These are phyloP conservation scores for Trichomonas vaginalis DNA, from an alignment of 208 protist genomes.

Conservation along the genomic window DNA sequence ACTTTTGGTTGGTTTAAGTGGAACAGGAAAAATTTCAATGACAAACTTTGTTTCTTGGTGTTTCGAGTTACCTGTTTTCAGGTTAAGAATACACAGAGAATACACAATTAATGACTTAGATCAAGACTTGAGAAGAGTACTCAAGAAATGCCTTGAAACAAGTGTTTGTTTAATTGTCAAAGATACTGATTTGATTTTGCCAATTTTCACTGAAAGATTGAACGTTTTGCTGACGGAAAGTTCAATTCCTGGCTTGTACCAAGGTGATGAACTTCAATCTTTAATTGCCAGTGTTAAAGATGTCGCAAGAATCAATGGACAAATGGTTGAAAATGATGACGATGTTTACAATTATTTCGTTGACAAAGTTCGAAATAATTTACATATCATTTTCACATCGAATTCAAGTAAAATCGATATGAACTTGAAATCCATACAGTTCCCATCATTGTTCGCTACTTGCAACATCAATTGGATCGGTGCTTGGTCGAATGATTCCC, in stretches of 20 bases:
- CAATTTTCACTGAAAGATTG: conserved; percentile 96
- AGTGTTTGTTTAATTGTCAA: conserved; percentile 98
- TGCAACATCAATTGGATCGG: conserved; percentile 98
- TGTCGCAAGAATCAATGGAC: not conserved
- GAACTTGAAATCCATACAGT: conserved; percentile 69
- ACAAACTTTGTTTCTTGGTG: conserved; percentile 92
- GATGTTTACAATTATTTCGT: conserved; percentile 62
- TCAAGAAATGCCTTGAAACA: conserved; percentile 65
- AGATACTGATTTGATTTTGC: conserved; percentile 89
- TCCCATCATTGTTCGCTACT: conserved; percentile 94
- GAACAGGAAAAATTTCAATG: conserved; percentile 91
- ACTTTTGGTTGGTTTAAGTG: conserved; percentile 77
- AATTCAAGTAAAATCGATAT: conserved; percentile 89
- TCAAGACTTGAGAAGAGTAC: conserved; percentile 76
- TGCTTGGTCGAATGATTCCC: not conserved
- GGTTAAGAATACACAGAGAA: conserved; percentile 70
- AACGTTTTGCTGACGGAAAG: conserved; percentile 94
- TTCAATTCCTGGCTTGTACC: conserved; percentile 90
- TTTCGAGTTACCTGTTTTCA: conserved; percentile 74
- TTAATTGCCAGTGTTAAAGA: conserved; percentile 52
- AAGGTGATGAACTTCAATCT: conserved; percentile 79
- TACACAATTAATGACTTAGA: conserved; percentile 91
- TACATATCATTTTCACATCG: conserved; percentile 98
- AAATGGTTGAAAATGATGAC: conserved; percentile 28
- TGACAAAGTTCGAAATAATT: conserved; percentile 72